Percentiles rank a stretch among this genome's conserved stretches.
These are phyloP conservation scores for Purpureocillium takamizusanense DNA, from an alignment of 2,329 filamentous ascomycete species.

Conservation along the genomic window DNA sequence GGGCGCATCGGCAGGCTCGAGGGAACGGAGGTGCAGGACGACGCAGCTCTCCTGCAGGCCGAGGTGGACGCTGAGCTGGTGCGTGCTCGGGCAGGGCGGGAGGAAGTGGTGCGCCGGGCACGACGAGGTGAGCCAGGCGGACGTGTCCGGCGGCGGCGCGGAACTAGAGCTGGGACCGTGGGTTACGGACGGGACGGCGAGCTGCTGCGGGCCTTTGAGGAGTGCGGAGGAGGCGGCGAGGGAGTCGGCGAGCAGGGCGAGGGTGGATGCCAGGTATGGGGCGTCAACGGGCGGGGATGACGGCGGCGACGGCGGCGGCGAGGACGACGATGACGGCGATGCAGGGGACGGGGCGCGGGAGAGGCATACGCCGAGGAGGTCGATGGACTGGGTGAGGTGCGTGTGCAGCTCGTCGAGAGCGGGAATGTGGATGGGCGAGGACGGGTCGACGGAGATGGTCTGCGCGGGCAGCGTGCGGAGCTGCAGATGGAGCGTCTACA, in stretches of 20 bases:
- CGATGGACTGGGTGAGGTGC: conserved; percentile 74
- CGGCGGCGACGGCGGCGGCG: background rate
- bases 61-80: conserved; percentile 62
- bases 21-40: conserved; percentile 58
- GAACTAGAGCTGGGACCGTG: conserved; percentile 23
- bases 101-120: conserved; percentile 34
- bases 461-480: conserved; percentile 56
- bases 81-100: conserved; percentile 35
- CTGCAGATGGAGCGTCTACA: conserved; percentile 65
- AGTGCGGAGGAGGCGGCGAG: conserved; percentile 41
- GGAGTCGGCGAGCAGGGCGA: conserved; percentile 46
- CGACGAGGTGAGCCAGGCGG: conserved; percentile 32
- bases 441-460: conserved; percentile 37
- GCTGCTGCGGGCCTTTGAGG: conserved; percentile 42
- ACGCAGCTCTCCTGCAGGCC: conserved; percentile 61
- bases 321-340: too few relatives aligned
- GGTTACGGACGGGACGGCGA: conserved; percentile 10
- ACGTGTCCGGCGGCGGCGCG: too few relatives aligned
- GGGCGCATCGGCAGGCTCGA: conserved; percentile 58
- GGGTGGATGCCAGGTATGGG: conserved; percentile 45
- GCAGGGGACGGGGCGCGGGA: conserved; percentile 49
- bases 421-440: conserved; percentile 49
- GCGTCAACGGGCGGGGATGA: conserved; percentile 29
- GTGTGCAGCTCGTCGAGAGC: conserved; percentile 64
- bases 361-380: conserved; percentile 70